These are phyloP conservation scores for Inga oerstediana DNA, from an alignment of 306 rosid species.

Conservation along the genomic window DNA sequence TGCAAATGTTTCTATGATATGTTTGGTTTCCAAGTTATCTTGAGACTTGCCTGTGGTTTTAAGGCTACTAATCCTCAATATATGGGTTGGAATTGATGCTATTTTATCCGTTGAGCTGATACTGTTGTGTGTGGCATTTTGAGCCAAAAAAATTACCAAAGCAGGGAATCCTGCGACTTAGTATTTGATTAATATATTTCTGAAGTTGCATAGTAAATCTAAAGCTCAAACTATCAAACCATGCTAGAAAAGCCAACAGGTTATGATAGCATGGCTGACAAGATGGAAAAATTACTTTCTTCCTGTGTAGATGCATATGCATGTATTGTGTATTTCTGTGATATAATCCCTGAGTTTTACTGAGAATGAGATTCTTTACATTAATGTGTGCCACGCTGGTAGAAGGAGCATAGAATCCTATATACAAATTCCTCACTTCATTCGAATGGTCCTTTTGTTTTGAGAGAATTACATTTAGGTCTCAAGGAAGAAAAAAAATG, in stretches of 20 bases:
- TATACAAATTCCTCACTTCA: not conserved
- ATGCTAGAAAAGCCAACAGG: not conserved
- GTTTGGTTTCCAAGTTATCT: constrained; percentile 11
- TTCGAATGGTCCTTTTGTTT: not conserved
- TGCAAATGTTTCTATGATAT: constrained; percentile 9
- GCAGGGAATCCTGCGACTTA: not conserved
- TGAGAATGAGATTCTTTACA: not conserved
- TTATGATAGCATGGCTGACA: not conserved
- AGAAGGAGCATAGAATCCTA: not conserved
- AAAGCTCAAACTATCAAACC: not conserved
- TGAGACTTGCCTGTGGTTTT: not conserved
- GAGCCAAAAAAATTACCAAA: not conserved
- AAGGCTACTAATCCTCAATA: not conserved
- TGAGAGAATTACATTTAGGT: too few relatives aligned
- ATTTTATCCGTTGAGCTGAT: constrained; percentile 5
- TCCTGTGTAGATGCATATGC: not conserved
- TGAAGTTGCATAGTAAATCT: not conserved
- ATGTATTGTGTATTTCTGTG: not conserved
- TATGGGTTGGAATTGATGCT: not conserved
- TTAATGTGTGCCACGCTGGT: not conserved
- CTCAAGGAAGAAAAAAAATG: too few relatives aligned
- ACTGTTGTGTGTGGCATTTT: not conserved
- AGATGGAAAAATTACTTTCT: not conserved
- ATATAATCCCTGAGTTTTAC: not conserved
- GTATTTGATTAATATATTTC: not conserved